phyloP scores from a whole-genome alignment of 371 early-diverging fungal genomes.

The Hamiltosporidium tvaerminnensis region DNA sequence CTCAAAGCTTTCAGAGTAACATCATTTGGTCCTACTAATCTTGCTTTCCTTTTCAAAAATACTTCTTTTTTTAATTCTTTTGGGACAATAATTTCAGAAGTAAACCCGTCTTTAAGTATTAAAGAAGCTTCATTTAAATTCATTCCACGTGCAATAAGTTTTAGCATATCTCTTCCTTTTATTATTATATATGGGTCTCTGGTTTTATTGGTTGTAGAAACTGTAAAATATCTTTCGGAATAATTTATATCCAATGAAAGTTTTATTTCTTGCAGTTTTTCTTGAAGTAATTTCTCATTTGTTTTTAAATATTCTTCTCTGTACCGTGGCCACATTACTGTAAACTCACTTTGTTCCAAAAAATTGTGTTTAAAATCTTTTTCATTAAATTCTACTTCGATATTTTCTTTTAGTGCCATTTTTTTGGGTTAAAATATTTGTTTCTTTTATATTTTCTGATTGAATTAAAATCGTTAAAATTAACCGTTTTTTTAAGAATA shows the following conservation, averaged over 20 bases:
- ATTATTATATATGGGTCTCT: constrained; percentile 52
- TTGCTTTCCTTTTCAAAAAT: constrained; percentile 47
- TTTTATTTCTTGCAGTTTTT: constrained; percentile 41
- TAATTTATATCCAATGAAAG: constrained; percentile 38
- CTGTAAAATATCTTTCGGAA: constrained; percentile 28
- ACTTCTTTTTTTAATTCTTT: constrained; percentile 23
- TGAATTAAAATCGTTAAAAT: too few relatives aligned
- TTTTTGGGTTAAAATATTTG: too few relatives aligned
- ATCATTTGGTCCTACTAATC: constrained; percentile 46
- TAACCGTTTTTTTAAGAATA: too few relatives aligned
- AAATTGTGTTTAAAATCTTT: constrained; percentile 42
- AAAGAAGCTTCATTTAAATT: constrained; percentile 41
- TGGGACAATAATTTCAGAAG: constrained; percentile 17
- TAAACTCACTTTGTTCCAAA: constrained; percentile 38
- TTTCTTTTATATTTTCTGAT: too few relatives aligned
- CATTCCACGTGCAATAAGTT: constrained; percentile 40
- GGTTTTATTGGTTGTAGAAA: constrained; percentile 44
- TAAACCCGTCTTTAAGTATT: constrained; percentile 41
- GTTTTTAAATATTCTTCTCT: constrained; percentile 47
- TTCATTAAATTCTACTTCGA: constrained; percentile 7
- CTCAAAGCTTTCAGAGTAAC: constrained; percentile 46
- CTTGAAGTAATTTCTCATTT: constrained; percentile 35
- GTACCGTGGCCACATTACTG: constrained; percentile 43
- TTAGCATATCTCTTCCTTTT: constrained; percentile 43
- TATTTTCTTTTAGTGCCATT: too few relatives aligned